Conservation (phyloP, 1,284 basidiomycete genomes). For the Moesziomyces parantarcticus region DNA sequence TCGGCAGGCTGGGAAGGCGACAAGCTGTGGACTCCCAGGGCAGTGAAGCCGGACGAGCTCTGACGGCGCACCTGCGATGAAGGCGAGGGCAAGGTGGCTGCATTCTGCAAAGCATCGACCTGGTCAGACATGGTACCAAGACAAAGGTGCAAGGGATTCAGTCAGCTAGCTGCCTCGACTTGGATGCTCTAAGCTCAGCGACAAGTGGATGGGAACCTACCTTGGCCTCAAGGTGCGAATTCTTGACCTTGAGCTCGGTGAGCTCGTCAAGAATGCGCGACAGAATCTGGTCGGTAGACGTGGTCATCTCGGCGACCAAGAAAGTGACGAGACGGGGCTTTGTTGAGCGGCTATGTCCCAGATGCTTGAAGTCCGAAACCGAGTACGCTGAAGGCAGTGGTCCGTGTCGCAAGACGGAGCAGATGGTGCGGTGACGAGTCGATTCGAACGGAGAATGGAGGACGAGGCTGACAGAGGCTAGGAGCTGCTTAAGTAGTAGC, state of each 20-base stretch:
- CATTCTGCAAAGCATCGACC: constrained; percentile 51
- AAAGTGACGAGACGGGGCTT: no score
- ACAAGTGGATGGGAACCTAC: constrained; percentile 16
- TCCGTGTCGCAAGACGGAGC: neutral
- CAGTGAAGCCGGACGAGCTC: constrained; percentile 49
- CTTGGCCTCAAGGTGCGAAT: constrained; percentile 60
- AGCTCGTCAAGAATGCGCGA: constrained; percentile 57
- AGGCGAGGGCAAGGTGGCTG: constrained; percentile 45
- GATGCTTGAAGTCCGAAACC: no score
- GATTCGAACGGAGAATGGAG: neutral
- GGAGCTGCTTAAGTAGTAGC: neutral
- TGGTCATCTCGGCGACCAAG: constrained; percentile 15
- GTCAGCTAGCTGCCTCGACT: neutral
- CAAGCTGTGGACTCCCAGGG: constrained; percentile 42
- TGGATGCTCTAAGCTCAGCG: no score
- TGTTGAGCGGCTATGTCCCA: no score
- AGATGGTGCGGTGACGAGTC: neutral
- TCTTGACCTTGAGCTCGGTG: constrained; percentile 56
- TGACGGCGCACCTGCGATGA: constrained; percentile 43
- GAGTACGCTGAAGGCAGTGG: no score
- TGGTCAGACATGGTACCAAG: neutral
- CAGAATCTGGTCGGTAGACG: constrained; percentile 45
- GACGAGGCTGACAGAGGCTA: neutral
- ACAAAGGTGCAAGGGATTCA: neutral
- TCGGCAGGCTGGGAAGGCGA: constrained; percentile 37